Percentiles rank a stretch among this genome's conserved stretches.
These are phyloP conservation scores for Lepiota venenata DNA, from an alignment of 768 basidiomycete genomes.

Conservation along the genomic window DNA sequence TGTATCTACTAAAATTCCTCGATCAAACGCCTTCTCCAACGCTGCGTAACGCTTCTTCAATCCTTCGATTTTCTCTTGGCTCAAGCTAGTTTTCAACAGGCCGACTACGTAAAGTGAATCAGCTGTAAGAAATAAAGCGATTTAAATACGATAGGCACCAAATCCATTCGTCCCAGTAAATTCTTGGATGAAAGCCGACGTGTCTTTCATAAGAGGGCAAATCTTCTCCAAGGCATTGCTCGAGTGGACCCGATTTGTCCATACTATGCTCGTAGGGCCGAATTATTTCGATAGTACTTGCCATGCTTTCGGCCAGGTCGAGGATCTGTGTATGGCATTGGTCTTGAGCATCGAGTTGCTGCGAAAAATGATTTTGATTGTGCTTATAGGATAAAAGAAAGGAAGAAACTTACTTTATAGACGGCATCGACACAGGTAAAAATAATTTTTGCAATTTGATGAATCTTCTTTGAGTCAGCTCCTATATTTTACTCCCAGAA, in stretches of 20 bases:
- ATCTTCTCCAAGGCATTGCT: slow-evolving; percentile 21
- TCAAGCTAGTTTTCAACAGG: slow-evolving; percentile 10
- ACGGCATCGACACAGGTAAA: too few species aligned
- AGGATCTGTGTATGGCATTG: slow-evolving; percentile 13
- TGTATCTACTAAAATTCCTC: slow-evolving; percentile 20
- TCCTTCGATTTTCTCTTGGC: slow-evolving; percentile 15
- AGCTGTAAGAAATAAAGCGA: neutral
- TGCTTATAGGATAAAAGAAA: too few species aligned
- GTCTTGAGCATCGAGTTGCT: slow-evolving; percentile 17
- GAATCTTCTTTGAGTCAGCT: too few species aligned
- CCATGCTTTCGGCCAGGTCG: slow-evolving; percentile 20
- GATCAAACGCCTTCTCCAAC: slow-evolving; percentile 22
- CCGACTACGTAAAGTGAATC: slow-evolving; percentile 8
- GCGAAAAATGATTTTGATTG: neutral
- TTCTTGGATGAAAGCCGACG: slow-evolving; percentile 19
- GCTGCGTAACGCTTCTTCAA: slow-evolving; percentile 15
- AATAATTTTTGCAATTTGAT: too few species aligned
- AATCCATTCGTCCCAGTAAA: slow-evolving; percentile 9
- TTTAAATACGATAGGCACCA: slow-evolving; percentile 8
- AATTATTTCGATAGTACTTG: slow-evolving; percentile 17
- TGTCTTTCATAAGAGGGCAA: slow-evolving; percentile 19
- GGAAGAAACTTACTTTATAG: too few species aligned
- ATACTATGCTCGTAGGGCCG: too few species aligned
- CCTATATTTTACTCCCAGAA: too few species aligned
- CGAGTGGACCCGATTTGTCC: slow-evolving; percentile 22